A percentile compares a stretch with the other conserved stretches of the same genome.
Evolutionary conservation across 805 yeast species (phyloP).

Genomic region (Metschnikowia henanensis): DNA sequence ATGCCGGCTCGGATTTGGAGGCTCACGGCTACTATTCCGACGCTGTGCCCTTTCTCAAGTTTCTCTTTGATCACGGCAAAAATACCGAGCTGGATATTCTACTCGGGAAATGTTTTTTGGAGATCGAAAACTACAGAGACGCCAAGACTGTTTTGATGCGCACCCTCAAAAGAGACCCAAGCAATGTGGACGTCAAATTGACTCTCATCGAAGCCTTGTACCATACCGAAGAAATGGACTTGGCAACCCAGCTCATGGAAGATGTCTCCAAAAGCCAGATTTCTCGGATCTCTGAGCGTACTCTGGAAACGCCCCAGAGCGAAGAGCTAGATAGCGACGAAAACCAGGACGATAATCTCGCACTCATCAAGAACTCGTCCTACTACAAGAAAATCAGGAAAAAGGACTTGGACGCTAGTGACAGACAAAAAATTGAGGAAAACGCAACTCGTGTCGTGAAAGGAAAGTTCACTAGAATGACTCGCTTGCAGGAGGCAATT

Average conservation of each 20-base stretch:
- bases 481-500: conserved; percentile 44
- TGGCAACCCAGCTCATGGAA: conserved; percentile 52
- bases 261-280: conserved; percentile 45
- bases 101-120: conserved; percentile 76
- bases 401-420: conserved; percentile 36
- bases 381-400: conserved; percentile 13
- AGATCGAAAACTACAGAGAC: conserved; percentile 63
- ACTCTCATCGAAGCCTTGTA: conserved; percentile 82
- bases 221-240: conserved; percentile 57
- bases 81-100: conserved; percentile 54
- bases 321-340: conserved; percentile 10
- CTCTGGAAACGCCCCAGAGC: conserved; percentile 3
- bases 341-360: conserved; percentile 16
- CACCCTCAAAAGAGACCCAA: conserved; percentile 55
- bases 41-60: conserved; percentile 66
- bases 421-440: conserved; percentile 54
- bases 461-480: conserved; percentile 55
- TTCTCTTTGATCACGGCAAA: conserved; percentile 24
- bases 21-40: conserved; percentile 69
- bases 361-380: conserved; percentile 19
- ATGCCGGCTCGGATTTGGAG: conserved; percentile 75
- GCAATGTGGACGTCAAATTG: conserved; percentile 69
- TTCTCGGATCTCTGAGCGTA: background rate
- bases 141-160: conserved; percentile 61
- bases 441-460: conserved; percentile 56